Conservation (phyloP, 257 asterid genomes). For the Pogostemon cablin region DNA sequence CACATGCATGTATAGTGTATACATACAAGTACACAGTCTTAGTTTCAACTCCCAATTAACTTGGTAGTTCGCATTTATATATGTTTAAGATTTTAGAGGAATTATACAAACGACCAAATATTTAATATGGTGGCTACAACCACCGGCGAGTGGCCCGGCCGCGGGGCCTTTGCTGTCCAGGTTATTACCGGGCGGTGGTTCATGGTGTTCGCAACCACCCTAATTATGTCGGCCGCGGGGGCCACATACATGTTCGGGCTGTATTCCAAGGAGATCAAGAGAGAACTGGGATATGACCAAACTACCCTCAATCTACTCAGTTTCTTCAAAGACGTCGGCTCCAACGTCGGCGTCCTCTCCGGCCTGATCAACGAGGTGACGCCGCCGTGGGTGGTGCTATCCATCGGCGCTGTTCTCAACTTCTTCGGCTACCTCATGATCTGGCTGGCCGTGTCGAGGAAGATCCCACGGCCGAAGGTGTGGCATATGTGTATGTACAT, state of each 20-base stretch:
- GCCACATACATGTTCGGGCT: slow-evolving; percentile 86
- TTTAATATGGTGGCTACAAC: slow-evolving; percentile 40
- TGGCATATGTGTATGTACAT: slow-evolving; percentile 86
- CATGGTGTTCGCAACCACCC: slow-evolving; percentile 69
- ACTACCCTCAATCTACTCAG: slow-evolving; percentile 75
- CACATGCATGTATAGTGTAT: background rate
- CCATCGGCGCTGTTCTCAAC: slow-evolving; percentile 67
- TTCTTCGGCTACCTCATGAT: slow-evolving; percentile 85
- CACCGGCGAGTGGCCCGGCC: slow-evolving; percentile 23
- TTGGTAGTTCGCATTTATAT: background rate
- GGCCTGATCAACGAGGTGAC: slow-evolving; percentile 81
- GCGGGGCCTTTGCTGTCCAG: slow-evolving; percentile 38
- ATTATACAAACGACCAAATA: background rate
- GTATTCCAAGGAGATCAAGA: slow-evolving; percentile 57
- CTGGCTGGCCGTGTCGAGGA: slow-evolving; percentile 72
- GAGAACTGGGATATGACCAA: slow-evolving; percentile 68
- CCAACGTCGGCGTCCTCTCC: slow-evolving; percentile 70
- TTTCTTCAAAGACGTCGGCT: slow-evolving; percentile 76
- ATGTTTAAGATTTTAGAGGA: background rate
- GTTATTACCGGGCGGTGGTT: slow-evolving; percentile 72
- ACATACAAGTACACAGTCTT: background rate
- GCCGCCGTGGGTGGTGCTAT: slow-evolving; percentile 87
- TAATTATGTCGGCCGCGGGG: slow-evolving; percentile 76
- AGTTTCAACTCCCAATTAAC: background rate
- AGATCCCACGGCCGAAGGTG: slow-evolving; percentile 53